Conservation (phyloP, 257 asterid species). For the Solanum clarkiae region DNA sequence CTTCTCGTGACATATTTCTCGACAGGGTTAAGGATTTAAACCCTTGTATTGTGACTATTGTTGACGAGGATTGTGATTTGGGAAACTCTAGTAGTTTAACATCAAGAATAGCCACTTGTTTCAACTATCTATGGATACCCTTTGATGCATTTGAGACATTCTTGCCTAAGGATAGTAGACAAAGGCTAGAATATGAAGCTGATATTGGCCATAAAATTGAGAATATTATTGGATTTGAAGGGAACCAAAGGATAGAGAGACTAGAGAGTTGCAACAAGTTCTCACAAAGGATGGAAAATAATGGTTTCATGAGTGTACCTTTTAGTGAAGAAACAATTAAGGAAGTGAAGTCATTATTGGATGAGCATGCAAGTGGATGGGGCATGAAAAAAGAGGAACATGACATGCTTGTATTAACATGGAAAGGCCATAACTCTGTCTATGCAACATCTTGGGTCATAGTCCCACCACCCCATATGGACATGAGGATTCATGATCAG, state of each 20-base stretch:
- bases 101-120: constrained; percentile 43
- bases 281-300: constrained; percentile 38
- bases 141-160: constrained; percentile 74
- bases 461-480: constrained; percentile 15
- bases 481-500: not conserved
- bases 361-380: constrained; percentile 84
- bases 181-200: constrained; percentile 49
- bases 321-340: constrained; percentile 45
- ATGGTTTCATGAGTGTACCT: constrained; percentile 31
- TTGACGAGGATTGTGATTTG: constrained; percentile 61
- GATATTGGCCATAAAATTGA: constrained; percentile 68
- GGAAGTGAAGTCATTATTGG: constrained; percentile 50
- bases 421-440: constrained; percentile 74
- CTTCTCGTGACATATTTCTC: constrained; percentile 33
- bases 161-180: constrained; percentile 49
- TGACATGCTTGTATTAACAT: constrained; percentile 54
- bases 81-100: constrained; percentile 18
- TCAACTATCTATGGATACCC: constrained; percentile 78
- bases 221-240: constrained; percentile 53
- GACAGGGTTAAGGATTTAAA: constrained; percentile 18
- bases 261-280: constrained; percentile 27
- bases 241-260: constrained; percentile 46
- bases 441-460: constrained; percentile 53
- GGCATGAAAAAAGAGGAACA: constrained; percentile 72
- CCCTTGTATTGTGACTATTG: constrained; percentile 37